phyloP scores from a whole-genome alignment of 1,139 yeast genomes.

The Lodderomyces theae region DNA sequence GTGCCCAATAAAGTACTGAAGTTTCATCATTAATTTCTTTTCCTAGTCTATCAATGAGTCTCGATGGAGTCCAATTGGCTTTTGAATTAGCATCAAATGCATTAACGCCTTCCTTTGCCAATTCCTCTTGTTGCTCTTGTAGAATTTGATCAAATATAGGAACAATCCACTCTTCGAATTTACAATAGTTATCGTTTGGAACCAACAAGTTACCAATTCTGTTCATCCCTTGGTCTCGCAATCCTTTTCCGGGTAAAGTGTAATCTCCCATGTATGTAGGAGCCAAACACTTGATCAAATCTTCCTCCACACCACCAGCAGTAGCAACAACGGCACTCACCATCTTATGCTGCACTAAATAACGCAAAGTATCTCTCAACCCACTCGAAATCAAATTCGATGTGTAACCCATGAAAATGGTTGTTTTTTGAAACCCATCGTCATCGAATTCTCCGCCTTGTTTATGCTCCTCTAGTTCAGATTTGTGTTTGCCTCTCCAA shows the following conservation, averaged over 20 bases:
- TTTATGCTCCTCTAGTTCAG: conserved; percentile 65
- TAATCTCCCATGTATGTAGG: conserved; percentile 95
- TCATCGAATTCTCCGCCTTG: conserved; percentile 76
- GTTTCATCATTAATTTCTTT: conserved; percentile 91
- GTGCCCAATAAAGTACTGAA: conserved; percentile 97
- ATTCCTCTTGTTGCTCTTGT: conserved; percentile 79
- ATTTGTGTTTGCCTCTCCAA: conserved; percentile 82
- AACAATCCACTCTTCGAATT: conserved; percentile 97
- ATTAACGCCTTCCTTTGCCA: conserved; percentile 58
- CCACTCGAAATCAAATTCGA: conserved; percentile 97
- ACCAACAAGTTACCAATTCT: conserved; percentile 95
- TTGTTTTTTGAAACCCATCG: conserved; percentile 77
- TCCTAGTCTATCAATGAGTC: conserved; percentile 87
- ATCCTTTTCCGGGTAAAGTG: conserved; percentile 69
- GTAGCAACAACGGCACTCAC: conserved; percentile 93
- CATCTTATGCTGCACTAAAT: conserved; percentile 86
- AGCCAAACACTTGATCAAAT: conserved; percentile 90
- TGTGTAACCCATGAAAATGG: conserved; percentile 93
- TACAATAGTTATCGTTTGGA: conserved; percentile 96
- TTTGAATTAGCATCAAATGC: conserved; percentile 44
- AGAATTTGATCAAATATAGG: conserved; percentile 85
- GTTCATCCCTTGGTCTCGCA: conserved; percentile 94
- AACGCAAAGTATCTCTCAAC: conserved; percentile 83
- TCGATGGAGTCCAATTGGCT: conserved; percentile 87
- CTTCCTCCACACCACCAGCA: conserved; percentile 99